phyloP scores from a whole-genome alignment of 2,329 filamentous ascomycete species.

The Claviceps pusilla region DNA sequence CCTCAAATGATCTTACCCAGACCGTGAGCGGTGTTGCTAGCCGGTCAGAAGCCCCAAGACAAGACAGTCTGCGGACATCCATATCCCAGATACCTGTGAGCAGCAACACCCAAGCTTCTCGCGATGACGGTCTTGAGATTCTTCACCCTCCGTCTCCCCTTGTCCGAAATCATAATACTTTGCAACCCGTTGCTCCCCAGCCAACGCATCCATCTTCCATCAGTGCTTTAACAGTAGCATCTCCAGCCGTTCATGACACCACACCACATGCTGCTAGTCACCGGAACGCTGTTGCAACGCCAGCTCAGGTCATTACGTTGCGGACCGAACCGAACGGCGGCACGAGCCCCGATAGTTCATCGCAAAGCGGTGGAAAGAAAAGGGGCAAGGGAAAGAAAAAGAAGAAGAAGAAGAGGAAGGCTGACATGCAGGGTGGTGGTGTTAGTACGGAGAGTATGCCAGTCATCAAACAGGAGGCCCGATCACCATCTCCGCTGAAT shows the following conservation, averaged over 20 bases:
- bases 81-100: slow-evolving; percentile 6
- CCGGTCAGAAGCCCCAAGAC: slow-evolving; percentile 19
- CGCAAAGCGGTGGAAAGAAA: slow-evolving; percentile 37
- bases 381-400: slow-evolving; percentile 20
- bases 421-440: slow-evolving; percentile 31
- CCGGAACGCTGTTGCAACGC: slow-evolving; percentile 12
- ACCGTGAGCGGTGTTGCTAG: slow-evolving; percentile 26
- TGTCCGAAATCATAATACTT: slow-evolving; percentile 60
- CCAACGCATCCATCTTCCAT: slow-evolving; percentile 53
- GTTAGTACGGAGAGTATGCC: slow-evolving; percentile 32
- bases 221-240: slow-evolving; percentile 17
- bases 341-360: slow-evolving; percentile 47
- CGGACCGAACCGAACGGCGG: slow-evolving; percentile 31
- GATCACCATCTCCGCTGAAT: slow-evolving; percentile 44
- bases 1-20: slow-evolving; percentile 8
- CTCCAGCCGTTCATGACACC: not conserved
- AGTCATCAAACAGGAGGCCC: slow-evolving; percentile 50
- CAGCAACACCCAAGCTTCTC: slow-evolving; percentile 7
- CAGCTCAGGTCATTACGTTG: slow-evolving; percentile 43
- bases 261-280: not conserved
- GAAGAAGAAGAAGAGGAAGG: slow-evolving; percentile 39
- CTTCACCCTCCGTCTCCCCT: slow-evolving; percentile 39
- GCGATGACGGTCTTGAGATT: slow-evolving; percentile 14
- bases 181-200: slow-evolving; percentile 58
- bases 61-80: slow-evolving; percentile 19